Base-by-base conservation (phyloP, 805 yeast species). In the Scheffersomyces lignosus region DNA sequence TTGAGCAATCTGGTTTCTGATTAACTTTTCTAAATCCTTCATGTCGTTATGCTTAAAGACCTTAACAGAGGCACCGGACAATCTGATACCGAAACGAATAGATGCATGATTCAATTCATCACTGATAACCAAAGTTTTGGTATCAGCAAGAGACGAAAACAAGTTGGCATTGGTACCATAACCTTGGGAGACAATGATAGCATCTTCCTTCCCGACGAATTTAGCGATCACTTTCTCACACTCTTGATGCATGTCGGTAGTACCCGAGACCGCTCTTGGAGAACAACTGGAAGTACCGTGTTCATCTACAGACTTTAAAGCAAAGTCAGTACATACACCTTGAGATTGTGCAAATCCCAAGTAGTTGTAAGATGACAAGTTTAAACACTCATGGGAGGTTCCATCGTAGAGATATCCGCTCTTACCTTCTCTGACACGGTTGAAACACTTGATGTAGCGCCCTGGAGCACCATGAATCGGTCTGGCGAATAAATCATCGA, bases 391-490 rank as follows among this genome's bases (percentile, higher is more conserved):
- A 5, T 78, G 76, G 3, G 85, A 75, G 10, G 81, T 72, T 8
- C 97, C 96, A 26, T 87, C 78, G 55, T 84, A 87, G 23, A 79
- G 73, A 56, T 83, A 87, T 27, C 72, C 71, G 56, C 80, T 80
- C 52, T 77, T 76, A 48, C 83, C 83, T 31, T 73, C 71, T n/a
- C 89, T 74, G 22, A 70, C 64, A 51, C 99, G 79, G 51, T 88
- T 90, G 52, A 83, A 81, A 51, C 96, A 83, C 40, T 81, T 77
- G 51, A 91, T 81, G 54, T 72, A 83, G 60, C 99, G 80, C 18
- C 99, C 99, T 1, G 99, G 98, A 15, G 91, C 98, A 34, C 97
- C 98, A 41, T 86, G 84, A n/a, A 95, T 87, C 29, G 96, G 96
- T 58, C 96, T 80, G 2, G 95, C 87, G 61, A 93, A 93, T 62